Conservation (phyloP, 768 basidiomycete species). For the Hypholoma fasciculare region DNA sequence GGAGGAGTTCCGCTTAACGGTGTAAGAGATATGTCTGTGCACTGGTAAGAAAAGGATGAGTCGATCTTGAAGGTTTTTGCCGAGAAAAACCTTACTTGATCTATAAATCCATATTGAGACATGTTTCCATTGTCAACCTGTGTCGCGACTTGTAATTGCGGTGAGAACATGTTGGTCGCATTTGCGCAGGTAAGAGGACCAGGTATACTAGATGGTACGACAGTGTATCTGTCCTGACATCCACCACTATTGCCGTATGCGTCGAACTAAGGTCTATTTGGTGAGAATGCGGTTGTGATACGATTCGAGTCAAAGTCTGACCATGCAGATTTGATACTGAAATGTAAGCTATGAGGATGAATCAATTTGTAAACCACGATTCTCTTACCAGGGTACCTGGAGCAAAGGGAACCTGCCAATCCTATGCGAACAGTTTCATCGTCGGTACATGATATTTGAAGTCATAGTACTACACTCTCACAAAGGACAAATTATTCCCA, state of each 20-base stretch:
- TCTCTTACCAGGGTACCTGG: conserved; percentile 52
- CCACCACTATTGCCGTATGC: conserved; percentile 58
- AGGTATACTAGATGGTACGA: conserved; percentile 42
- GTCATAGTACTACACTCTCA: conserved; percentile 26
- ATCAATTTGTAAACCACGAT: too few relatives aligned
- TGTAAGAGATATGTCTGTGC: conserved; percentile 54
- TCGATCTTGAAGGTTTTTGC: neutral
- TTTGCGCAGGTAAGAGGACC: conserved; percentile 45
- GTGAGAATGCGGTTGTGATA: neutral
- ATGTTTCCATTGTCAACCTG: conserved; percentile 46
- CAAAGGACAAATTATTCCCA: conserved; percentile 46
- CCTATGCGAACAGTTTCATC: conserved; percentile 28
- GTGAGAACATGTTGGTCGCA: conserved; percentile 37
- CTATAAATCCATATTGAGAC: conserved; percentile 60
- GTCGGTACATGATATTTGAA: neutral
- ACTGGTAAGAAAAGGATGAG: conserved; percentile 32
- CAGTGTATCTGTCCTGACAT: conserved; percentile 57
- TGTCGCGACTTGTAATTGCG: conserved; percentile 44
- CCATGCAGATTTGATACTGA: conserved; percentile 67
- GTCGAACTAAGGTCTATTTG: conserved; percentile 38
- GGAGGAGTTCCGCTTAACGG: conserved; percentile 61
- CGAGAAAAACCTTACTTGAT: conserved; percentile 37
- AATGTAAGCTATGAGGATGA: neutral
- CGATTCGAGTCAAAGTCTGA: neutral
- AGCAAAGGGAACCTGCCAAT: conserved; percentile 58